A percentile compares a stretch with the other conserved stretches of the same genome.
phyloP scores from a whole-genome alignment of 305 asterid genomes.

The Plantago coronopus region DNA sequence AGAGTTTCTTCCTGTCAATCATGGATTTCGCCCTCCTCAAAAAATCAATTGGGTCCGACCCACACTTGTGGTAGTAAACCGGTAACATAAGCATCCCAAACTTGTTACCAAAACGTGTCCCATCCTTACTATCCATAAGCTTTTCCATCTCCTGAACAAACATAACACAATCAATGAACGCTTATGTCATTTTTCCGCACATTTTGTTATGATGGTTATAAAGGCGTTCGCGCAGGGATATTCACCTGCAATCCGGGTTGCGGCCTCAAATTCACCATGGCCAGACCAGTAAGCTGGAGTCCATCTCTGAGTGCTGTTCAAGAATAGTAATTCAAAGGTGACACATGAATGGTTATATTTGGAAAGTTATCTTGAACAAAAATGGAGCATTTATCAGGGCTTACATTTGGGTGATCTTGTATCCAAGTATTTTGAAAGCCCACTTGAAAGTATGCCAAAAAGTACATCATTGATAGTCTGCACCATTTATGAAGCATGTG shows the following conservation, averaged over 20 bases:
- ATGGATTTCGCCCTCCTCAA: constrained; percentile 57
- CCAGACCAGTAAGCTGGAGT: constrained; percentile 57
- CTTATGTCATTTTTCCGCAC: too few relatives aligned
- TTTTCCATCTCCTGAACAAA: constrained; percentile 44
- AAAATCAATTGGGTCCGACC: constrained; percentile 49
- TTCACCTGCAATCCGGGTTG: constrained; percentile 59
- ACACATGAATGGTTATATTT: background rate
- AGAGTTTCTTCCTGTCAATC: constrained; percentile 71
- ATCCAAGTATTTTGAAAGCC: constrained; percentile 48
- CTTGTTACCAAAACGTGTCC: constrained; percentile 57
- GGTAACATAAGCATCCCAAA: constrained; percentile 71
- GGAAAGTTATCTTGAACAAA: too few relatives aligned
- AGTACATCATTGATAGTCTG: constrained; percentile 68
- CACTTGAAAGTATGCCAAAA: constrained; percentile 47
- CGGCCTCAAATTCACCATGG: constrained; percentile 75
- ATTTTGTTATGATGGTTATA: background rate
- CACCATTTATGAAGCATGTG: background rate
- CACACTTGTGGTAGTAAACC: constrained; percentile 35
- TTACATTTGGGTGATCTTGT: constrained; percentile 39
- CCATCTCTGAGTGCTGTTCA: constrained; percentile 49
- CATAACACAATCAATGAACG: too few relatives aligned
- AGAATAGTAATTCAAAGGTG: background rate
- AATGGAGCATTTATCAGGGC: too few relatives aligned
- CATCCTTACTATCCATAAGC: constrained; percentile 32
- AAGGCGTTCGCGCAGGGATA: background rate